Conservation (phyloP, 1,284 basidiomycete genomes). For the Heliocybe sulcata region DNA sequence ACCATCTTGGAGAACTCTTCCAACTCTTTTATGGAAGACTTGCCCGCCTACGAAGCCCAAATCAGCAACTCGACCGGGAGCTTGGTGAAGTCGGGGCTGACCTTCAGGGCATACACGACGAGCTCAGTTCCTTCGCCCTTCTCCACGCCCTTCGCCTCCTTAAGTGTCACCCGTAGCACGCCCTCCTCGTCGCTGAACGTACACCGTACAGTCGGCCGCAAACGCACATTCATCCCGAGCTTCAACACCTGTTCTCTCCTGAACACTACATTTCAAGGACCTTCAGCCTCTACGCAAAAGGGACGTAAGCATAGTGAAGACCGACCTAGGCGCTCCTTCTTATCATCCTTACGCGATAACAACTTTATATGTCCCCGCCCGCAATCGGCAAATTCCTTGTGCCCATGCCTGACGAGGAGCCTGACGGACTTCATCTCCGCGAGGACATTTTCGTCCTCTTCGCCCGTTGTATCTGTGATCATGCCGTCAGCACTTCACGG, state of each 20-base stretch:
- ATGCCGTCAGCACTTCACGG: not conserved
- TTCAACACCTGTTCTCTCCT: slow-evolving; percentile 61
- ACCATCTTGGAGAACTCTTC: slow-evolving; percentile 15
- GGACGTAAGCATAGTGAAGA: slow-evolving; percentile 9
- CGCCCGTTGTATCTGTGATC: slow-evolving; percentile 45
- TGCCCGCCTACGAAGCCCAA: slow-evolving; percentile 14
- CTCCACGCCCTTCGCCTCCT: slow-evolving; percentile 31
- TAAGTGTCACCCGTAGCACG: slow-evolving; percentile 46
- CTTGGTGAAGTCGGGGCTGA: slow-evolving; percentile 11
- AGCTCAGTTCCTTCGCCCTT: slow-evolving; percentile 12
- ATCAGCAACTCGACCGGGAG: not conserved
- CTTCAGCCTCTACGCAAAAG: not conserved
- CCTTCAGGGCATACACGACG: slow-evolving; percentile 35
- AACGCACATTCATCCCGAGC: slow-evolving; percentile 56
- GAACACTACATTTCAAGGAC: slow-evolving; percentile 37
- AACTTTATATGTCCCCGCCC: slow-evolving; percentile 56
- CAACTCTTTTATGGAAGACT: slow-evolving; percentile 17
- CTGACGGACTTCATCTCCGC: slow-evolving; percentile 52
- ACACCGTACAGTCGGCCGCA: slow-evolving; percentile 45
- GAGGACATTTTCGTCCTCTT: slow-evolving; percentile 50
- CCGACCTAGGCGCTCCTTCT: slow-evolving; percentile 39
- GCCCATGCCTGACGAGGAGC: slow-evolving; percentile 53
- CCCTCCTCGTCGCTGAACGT: slow-evolving; percentile 48
- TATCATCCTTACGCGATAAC: slow-evolving; percentile 34
- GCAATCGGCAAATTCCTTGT: slow-evolving; percentile 48